A percentile compares a stretch with the other conserved stretches of the same genome.
phyloP scores from a whole-genome alignment of 305 asterid species.

The Salvia sclarea region DNA sequence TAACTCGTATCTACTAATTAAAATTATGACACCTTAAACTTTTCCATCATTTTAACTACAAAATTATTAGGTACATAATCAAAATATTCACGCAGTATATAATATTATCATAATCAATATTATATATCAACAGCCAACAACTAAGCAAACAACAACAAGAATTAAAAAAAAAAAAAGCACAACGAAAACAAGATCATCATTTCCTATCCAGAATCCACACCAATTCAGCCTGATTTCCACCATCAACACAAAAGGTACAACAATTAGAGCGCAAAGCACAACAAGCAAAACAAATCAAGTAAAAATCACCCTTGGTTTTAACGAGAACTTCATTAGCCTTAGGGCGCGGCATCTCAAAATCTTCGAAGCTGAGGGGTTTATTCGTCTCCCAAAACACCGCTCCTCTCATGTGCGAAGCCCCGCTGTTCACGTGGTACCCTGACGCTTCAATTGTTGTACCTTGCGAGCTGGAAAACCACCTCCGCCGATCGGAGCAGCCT shows the following conservation, averaged over 20 bases:
- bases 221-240: neutral
- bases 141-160: no score
- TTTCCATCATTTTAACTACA: neutral
- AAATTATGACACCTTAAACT: neutral
- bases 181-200: no score
- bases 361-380: conserved; percentile 79
- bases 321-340: conserved; percentile 80
- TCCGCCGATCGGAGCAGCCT: conserved; percentile 33
- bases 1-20: neutral
- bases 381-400: conserved; percentile 87
- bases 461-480: conserved; percentile 46
- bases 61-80: no score
- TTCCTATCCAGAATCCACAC: neutral
- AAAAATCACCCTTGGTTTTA: conserved; percentile 79
- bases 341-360: conserved; percentile 93
- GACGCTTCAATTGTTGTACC: conserved; percentile 45
- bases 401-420: conserved; percentile 79
- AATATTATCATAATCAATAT: neutral
- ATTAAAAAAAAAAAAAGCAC: no score
- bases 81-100: no score
- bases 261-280: conserved; percentile 22
- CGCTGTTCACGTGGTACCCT: conserved; percentile 67
- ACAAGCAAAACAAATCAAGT: neutral
- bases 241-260: conserved; percentile 16
- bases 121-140: no score